A percentile compares a stretch with the other conserved stretches of the same genome.
phyloP scores from a whole-genome alignment of 1,284 basidiomycete genomes.

The Pulveroboletus sp. region DNA sequence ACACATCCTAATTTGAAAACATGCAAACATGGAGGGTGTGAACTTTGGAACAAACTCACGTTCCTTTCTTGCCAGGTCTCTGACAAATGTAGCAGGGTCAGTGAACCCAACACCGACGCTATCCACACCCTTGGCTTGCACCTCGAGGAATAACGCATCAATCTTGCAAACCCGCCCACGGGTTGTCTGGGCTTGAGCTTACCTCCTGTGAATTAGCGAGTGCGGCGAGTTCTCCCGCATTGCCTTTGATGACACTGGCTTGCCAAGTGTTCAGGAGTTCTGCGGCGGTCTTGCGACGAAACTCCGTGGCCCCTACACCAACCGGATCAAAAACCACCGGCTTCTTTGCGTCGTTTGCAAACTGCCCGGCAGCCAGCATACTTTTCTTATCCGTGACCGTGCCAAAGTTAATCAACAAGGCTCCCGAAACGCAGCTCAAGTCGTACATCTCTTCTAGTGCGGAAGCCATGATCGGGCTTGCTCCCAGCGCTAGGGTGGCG shows the following conservation, averaged over 20 bases:
- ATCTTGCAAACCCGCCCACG: background rate
- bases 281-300: constrained; percentile 62
- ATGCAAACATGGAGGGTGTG: background rate
- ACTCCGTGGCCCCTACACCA: constrained; percentile 84
- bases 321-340: constrained; percentile 94
- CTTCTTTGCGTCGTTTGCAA: constrained; percentile 72
- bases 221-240: constrained; percentile 87
- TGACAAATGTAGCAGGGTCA: constrained; percentile 74
- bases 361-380: constrained; percentile 79
- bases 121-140: constrained; percentile 86
- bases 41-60: constrained; percentile 46
- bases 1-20: constrained; percentile 62
- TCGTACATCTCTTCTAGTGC: constrained; percentile 83
- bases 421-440: constrained; percentile 66
- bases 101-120: constrained; percentile 76
- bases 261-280: constrained; percentile 86
- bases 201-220: constrained; percentile 78
- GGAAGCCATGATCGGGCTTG: constrained; percentile 93
- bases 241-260: constrained; percentile 92
- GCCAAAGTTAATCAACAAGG: constrained; percentile 88
- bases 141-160: constrained; percentile 38
- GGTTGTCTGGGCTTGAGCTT: constrained; percentile 4
- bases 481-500: constrained; percentile 85
- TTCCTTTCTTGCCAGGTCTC: constrained; percentile 71
- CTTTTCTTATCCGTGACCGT: constrained; percentile 74